These are phyloP conservation scores for Athelia psychrophila DNA, from an alignment of 1,284 basidiomycete species.

Conservation along the genomic window DNA sequence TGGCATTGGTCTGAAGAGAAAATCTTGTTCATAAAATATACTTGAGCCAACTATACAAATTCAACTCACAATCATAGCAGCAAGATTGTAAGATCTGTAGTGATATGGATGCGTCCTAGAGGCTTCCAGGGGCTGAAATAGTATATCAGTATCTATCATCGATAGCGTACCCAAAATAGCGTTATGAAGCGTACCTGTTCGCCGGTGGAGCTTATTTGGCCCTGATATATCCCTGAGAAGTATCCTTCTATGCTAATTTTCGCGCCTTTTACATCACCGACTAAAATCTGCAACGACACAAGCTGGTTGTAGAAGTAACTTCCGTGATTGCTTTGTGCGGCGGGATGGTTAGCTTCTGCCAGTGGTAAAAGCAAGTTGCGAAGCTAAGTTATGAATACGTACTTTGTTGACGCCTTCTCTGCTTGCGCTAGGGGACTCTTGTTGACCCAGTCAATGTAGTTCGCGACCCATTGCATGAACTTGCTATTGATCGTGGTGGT, in stretches of 20 bases:
- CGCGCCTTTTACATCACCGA: constrained; percentile 41
- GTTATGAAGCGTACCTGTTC: constrained; percentile 36
- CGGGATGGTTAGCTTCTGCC: constrained; percentile 17
- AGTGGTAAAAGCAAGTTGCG: constrained; percentile 23
- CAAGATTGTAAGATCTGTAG: constrained; percentile 64
- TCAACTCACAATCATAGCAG: constrained; percentile 59
- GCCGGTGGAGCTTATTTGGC: constrained; percentile 45
- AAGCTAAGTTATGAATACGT: constrained; percentile 18
- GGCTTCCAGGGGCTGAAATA: constrained; percentile 48
- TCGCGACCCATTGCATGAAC: constrained; percentile 50
- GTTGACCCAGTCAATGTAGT: constrained; percentile 56
- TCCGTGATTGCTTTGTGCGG: constrained; percentile 54
- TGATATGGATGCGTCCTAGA: constrained; percentile 61
- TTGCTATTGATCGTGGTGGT: constrained; percentile 47
- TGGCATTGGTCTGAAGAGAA: constrained; percentile 48
- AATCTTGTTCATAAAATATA: not conserved
- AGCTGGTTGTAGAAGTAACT: constrained; percentile 53
- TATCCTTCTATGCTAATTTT: constrained; percentile 37
- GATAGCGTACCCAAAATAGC: not conserved
- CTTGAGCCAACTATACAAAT: constrained; percentile 13
- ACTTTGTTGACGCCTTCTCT: constrained; percentile 54
- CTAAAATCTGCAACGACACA: constrained; percentile 43
- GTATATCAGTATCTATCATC: not conserved
- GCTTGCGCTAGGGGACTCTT: constrained; percentile 48
- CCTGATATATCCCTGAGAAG: constrained; percentile 41